Percentiles rank a stretch among this genome's conserved stretches.
Evolutionary conservation across 306 rosid genomes (phyloP).

Genomic region (Castanospermum australe): DNA sequence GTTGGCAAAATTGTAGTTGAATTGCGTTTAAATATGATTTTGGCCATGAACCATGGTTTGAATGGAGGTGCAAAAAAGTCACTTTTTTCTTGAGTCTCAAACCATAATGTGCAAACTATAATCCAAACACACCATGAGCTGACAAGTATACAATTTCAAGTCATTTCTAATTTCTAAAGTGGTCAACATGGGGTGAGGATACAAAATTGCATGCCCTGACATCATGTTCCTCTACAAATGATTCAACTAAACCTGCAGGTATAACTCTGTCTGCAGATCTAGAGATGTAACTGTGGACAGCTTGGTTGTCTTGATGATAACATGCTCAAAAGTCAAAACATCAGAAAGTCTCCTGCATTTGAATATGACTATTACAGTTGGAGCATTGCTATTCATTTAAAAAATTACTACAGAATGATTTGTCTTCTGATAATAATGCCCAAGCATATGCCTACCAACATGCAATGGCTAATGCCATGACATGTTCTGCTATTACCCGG

Average conservation of each 20-base stretch:
- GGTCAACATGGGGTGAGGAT: constrained; percentile 77
- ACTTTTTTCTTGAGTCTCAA: too few species aligned
- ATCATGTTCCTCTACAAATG: constrained; percentile 52
- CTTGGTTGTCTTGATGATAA: constrained; percentile 60
- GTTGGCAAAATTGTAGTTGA: too few species aligned
- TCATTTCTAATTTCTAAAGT: constrained; percentile 71
- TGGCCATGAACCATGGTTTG: too few species aligned
- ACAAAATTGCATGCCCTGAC: constrained; percentile 73
- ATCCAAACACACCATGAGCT: too few species aligned
- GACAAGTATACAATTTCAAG: constrained; percentile 56
- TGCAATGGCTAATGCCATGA: not conserved
- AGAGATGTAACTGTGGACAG: constrained; percentile 66
- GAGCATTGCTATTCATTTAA: not conserved
- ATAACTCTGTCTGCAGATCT: constrained; percentile 73
- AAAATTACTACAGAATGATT: not conserved
- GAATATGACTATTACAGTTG: not conserved
- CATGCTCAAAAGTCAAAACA: constrained; percentile 48
- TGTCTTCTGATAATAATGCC: not conserved
- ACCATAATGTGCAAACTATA: too few species aligned
- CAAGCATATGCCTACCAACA: not conserved
- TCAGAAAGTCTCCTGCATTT: constrained; percentile 67
- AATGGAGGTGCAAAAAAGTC: too few species aligned
- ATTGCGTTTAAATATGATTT: too few species aligned
- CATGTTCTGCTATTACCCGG: not conserved
- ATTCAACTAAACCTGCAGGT: constrained; percentile 61